phyloP scores from a whole-genome alignment of 306 rosid genomes.

The Trifolium repens region DNA sequence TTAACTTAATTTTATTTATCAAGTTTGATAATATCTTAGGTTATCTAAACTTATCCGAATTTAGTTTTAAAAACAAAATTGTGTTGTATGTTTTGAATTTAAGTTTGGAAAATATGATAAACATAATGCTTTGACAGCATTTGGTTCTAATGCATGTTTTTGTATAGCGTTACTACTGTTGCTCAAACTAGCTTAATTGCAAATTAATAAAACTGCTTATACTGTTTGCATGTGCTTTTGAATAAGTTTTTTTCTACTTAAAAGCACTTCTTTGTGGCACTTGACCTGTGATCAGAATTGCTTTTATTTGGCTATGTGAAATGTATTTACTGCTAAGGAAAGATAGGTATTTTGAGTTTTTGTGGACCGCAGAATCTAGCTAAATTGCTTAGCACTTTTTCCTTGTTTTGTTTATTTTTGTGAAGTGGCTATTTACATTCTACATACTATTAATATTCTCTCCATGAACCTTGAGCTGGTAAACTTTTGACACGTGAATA shows the following conservation, averaged over 20 bases:
- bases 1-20: neutral
- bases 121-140: neutral
- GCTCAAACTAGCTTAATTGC: neutral
- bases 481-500: neutral
- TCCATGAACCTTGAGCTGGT: constrained; percentile 2
- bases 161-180: neutral
- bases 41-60: neutral
- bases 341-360: neutral
- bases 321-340: neutral
- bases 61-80: too few relatives aligned
- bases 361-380: neutral
- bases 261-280: neutral
- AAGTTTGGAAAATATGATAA: neutral
- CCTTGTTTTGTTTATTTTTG: neutral
- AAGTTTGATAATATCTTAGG: neutral
- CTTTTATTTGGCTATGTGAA: neutral
- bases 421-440: neutral
- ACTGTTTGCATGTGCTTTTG: neutral
- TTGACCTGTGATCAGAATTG: neutral
- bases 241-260: neutral
- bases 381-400: constrained; percentile 2
- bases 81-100: neutral
- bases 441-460: neutral
- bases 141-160: neutral
- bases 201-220: neutral